These are phyloP conservation scores for Phalaenopsis equestris DNA, from an alignment of 106 monocot species.

Conservation along the genomic window DNA sequence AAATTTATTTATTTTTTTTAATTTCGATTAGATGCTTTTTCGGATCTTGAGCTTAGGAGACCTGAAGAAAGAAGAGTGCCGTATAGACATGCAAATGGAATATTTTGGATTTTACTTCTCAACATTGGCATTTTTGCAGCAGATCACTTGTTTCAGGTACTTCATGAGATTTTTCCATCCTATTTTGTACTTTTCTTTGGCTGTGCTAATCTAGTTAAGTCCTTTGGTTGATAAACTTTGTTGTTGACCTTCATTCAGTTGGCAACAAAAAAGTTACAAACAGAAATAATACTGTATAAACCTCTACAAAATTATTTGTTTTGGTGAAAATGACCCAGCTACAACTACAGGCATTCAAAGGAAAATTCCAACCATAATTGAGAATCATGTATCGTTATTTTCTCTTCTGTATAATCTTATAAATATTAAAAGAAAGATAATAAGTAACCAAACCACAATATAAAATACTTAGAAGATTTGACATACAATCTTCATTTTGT, in stretches of 20 bases:
- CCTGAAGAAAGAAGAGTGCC: conserved; percentile 35
- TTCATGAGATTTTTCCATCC: background rate
- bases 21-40: conserved; percentile 30
- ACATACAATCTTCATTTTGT: no score
- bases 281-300: background rate
- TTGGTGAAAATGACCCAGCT: background rate
- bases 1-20: background rate
- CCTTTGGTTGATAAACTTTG: background rate
- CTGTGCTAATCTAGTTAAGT: background rate
- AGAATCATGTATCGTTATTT: background rate
- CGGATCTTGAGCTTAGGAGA: conserved; percentile 65
- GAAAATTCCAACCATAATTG: background rate
- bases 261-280: background rate
- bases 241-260: background rate
- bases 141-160: conserved; percentile 86
- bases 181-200: background rate
- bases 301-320: background rate
- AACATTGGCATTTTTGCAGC: conserved; percentile 75
- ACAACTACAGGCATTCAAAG: background rate
- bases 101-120: conserved; percentile 93
- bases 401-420: no score
- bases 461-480: no score
- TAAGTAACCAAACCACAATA: no score
- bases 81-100: conserved; percentile 55
- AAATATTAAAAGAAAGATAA: no score